Evolutionary conservation across 805 yeast genomes (phyloP).

Genomic region (Yamadazyma insecticola): DNA sequence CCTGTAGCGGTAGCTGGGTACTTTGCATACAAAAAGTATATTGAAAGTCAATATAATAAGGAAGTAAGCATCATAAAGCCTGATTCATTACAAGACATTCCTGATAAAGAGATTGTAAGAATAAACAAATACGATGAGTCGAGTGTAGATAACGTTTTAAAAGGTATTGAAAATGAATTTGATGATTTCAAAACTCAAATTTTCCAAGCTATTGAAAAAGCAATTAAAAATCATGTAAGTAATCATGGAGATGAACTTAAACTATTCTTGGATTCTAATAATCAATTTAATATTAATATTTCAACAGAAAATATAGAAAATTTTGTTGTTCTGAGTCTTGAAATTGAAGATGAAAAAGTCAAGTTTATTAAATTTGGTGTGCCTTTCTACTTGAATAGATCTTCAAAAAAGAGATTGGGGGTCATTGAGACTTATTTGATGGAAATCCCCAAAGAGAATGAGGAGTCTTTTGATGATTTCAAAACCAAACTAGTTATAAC

Average conservation of each 20-base stretch:
- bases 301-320: constrained; percentile 10
- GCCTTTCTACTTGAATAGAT: constrained; percentile 26
- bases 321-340: constrained; percentile 9
- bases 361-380: constrained; percentile 31
- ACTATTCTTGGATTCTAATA: constrained; percentile 24
- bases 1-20: constrained; percentile 27
- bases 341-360: constrained; percentile 4
- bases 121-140: constrained; percentile 27
- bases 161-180: constrained; percentile 35
- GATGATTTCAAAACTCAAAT: constrained; percentile 30
- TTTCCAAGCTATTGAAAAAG: constrained; percentile 18
- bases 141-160: constrained; percentile 21
- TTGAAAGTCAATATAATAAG: constrained; percentile 4
- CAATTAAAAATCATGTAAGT: constrained; percentile 23
- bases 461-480: constrained; percentile 11
- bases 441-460: constrained; percentile 11
- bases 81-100: constrained; percentile 1
- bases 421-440: constrained; percentile 28
- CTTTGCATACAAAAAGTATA: constrained; percentile 14
- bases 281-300: constrained; percentile 26
- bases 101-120: constrained; percentile 1
- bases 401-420: constrained; percentile 25
- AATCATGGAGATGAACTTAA: not conserved
- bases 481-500: constrained; percentile 9
- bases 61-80: constrained; percentile 5